Evolutionary conservation across 805 yeast species (phyloP).

Genomic region (Dipodascus geniculatus): DNA sequence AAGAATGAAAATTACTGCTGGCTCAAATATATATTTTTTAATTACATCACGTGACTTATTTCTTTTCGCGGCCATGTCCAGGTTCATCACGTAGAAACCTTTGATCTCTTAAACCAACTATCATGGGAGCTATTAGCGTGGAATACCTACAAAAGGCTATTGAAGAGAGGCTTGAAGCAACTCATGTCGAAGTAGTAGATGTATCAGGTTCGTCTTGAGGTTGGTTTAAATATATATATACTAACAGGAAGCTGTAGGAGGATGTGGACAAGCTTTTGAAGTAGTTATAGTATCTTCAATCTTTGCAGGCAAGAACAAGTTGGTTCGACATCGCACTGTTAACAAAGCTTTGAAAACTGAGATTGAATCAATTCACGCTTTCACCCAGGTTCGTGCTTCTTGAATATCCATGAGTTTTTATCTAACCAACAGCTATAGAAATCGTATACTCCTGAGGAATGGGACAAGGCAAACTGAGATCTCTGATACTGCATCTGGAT

Average conservation of each 20-base stretch:
- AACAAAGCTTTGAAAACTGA: constrained; percentile 70
- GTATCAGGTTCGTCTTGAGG: constrained; percentile 32
- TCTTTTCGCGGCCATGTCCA: too few relatives aligned
- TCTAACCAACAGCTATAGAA: constrained; percentile 14
- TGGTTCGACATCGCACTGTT: constrained; percentile 79
- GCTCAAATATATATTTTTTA: too few relatives aligned
- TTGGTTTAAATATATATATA: constrained; percentile 67
- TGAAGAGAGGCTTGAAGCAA: constrained; percentile 45
- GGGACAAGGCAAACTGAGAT: constrained; percentile 41
- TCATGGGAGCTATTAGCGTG: background rate
- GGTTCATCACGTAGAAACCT: too few relatives aligned
- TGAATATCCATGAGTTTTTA: background rate
- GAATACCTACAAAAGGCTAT: constrained; percentile 38
- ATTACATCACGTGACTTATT: too few relatives aligned
- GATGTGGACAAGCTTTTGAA: constrained; percentile 97
- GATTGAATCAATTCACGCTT: constrained; percentile 82
- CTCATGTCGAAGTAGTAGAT: constrained; percentile 61
- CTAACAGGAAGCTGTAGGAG: constrained; percentile 78
- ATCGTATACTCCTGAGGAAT: constrained; percentile 68
- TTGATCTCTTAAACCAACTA: too few relatives aligned
- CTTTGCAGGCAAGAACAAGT: constrained; percentile 72
- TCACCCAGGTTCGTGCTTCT: constrained; percentile 63
- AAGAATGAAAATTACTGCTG: too few relatives aligned
- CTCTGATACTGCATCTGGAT: background rate
- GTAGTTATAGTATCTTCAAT: constrained; percentile 68